Conservation (phyloP, 1,139 yeast genomes). For the Yamadazyma mexicana region DNA sequence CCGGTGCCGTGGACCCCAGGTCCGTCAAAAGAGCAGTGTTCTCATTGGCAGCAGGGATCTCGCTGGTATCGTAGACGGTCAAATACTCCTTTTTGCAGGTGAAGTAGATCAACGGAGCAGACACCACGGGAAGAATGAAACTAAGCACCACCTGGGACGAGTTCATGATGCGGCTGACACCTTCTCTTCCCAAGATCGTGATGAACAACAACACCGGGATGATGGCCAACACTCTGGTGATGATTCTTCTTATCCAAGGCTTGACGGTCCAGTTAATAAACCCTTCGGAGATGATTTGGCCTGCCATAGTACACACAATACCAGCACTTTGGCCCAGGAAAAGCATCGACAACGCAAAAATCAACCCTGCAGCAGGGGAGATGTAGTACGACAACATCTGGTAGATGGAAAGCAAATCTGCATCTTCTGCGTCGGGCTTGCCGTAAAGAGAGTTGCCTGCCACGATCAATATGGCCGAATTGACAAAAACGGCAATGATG, state of each 20-base stretch:
- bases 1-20: slow-evolving; percentile 7
- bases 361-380: slow-evolving; percentile 73
- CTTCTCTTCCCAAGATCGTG: slow-evolving; percentile 64
- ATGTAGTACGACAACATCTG: slow-evolving; percentile 53
- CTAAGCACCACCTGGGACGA: slow-evolving; percentile 75
- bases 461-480: slow-evolving; percentile 72
- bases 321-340: slow-evolving; percentile 83
- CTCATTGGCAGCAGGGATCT: slow-evolving; percentile 15
- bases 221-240: slow-evolving; percentile 72
- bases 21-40: slow-evolving; percentile 17
- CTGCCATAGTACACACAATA: slow-evolving; percentile 80
- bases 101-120: slow-evolving; percentile 74
- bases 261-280: slow-evolving; percentile 71
- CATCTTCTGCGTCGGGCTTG: slow-evolving; percentile 64
- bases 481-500: slow-evolving; percentile 76
- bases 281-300: slow-evolving; percentile 84
- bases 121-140: slow-evolving; percentile 67
- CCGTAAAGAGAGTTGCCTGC: slow-evolving; percentile 73
- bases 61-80: slow-evolving; percentile 44
- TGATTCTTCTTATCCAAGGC: slow-evolving; percentile 73
- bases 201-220: slow-evolving; percentile 70
- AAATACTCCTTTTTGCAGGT: slow-evolving; percentile 61
- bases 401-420: slow-evolving; percentile 74
- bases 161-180: slow-evolving; percentile 67
- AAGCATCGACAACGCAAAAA: slow-evolving; percentile 73